phyloP scores from a whole-genome alignment of 148 eudicot species.

The Fagopyrum tataricum region DNA sequence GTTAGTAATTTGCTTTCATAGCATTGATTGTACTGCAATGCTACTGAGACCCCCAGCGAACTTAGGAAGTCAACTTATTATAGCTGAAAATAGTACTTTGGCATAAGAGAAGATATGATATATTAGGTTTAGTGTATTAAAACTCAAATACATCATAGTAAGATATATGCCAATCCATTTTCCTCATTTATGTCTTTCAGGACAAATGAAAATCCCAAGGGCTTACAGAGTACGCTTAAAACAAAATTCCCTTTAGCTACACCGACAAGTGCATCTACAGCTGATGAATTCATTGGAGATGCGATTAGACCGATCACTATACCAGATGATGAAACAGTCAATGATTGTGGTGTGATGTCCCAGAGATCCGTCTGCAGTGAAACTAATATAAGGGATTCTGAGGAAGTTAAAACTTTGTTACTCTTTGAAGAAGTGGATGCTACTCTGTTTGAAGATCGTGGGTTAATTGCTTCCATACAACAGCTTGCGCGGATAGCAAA shows the following conservation, averaged over 20 bases:
- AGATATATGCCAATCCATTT: constrained; percentile 1
- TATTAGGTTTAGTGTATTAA: neutral
- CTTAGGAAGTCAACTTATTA: neutral
- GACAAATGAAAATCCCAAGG: constrained; percentile 36
- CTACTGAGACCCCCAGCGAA: neutral
- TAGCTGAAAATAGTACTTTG: neutral
- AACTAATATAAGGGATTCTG: constrained; percentile 28
- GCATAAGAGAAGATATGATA: neutral
- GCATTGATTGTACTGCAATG: neutral
- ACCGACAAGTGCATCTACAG: constrained; percentile 11
- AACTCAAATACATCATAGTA: neutral
- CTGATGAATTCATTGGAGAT: constrained; percentile 30
- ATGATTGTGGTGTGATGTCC: constrained; percentile 19
- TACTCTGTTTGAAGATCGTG: constrained; percentile 71
- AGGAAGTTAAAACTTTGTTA: constrained; percentile 63
- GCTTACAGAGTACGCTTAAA: constrained; percentile 32
- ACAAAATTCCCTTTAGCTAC: constrained; percentile 27
- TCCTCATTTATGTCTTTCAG: constrained; percentile 28
- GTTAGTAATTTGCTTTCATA: neutral
- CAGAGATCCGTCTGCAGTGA: constrained; percentile 20
- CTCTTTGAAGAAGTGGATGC: constrained; percentile 96
- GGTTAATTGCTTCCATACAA: constrained; percentile 76
- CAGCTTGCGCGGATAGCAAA: constrained; percentile 82
- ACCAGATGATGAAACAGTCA: constrained; percentile 42
- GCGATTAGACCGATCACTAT: constrained; percentile 43